Evolutionary conservation across 139 green algal species (phyloP).

Genomic region (Chlamydomonas asymmetrica): DNA sequence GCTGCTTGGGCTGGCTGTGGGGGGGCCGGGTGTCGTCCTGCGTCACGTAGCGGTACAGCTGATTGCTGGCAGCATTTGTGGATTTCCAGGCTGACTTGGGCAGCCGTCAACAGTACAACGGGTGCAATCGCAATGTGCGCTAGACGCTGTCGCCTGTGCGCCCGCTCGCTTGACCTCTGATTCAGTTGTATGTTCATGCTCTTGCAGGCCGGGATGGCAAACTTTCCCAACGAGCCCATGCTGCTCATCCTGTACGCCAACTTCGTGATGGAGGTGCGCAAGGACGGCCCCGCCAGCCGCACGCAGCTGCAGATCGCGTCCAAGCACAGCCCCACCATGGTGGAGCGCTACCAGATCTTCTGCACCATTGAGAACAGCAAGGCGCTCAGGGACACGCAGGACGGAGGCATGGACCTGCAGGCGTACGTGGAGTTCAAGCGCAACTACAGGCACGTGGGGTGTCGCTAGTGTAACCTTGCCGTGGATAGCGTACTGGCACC

Average conservation of each 20-base stretch:
- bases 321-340: slow-evolving; percentile 27
- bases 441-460: slow-evolving; percentile 16
- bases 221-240: slow-evolving; percentile 27
- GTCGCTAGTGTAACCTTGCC: no score
- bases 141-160: no score
- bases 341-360: slow-evolving; percentile 41
- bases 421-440: slow-evolving; percentile 38
- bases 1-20: no score
- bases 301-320: slow-evolving; percentile 47
- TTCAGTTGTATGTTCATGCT: no score
- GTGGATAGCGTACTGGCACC: no score
- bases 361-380: slow-evolving; percentile 28
- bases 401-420: slow-evolving; percentile 35
- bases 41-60: no score
- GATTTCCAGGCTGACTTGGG: no score
- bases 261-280: slow-evolving; percentile 37
- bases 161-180: no score
- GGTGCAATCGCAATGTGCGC: no score
- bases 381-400: slow-evolving; percentile 25
- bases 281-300: slow-evolving; percentile 37
- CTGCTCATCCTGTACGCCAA: slow-evolving; percentile 43
- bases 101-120: no score
- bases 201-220: slow-evolving; percentile 35
- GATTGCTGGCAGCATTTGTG: no score
- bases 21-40: no score